A percentile compares a stretch with the other conserved stretches of the same genome.
Evolutionary conservation across 2,329 filamentous ascomycete genomes (phyloP).

Genomic region (Beauveria brongniartii): DNA sequence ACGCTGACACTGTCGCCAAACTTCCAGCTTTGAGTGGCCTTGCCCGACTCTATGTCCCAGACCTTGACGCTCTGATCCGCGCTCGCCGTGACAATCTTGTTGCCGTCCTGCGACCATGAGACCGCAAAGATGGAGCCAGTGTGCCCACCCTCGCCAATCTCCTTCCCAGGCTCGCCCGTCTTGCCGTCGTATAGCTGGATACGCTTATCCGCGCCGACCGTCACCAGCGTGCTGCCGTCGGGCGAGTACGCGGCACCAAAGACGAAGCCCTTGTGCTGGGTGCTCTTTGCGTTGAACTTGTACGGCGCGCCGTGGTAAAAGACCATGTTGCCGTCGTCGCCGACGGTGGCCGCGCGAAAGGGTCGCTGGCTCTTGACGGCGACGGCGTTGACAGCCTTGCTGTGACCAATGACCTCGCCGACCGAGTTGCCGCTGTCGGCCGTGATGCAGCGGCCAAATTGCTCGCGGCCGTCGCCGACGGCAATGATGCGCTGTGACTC

Average conservation of each 20-base stretch:
- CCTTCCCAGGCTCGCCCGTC: conserved; percentile 72
- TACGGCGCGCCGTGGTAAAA: conserved; percentile 94
- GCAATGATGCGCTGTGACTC: conserved; percentile 95
- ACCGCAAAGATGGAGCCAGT: conserved; percentile 89
- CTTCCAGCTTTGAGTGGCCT: conserved; percentile 72
- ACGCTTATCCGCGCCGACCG: conserved; percentile 82
- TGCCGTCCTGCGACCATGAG: conserved; percentile 83
- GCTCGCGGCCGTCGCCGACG: conserved; percentile 88
- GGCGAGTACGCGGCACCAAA: conserved; percentile 84
- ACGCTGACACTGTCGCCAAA: conserved; percentile 74
- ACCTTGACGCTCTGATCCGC: conserved; percentile 91
- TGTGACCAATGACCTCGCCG: conserved; percentile 88
- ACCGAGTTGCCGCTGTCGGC: conserved; percentile 94
- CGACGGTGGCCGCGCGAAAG: conserved; percentile 83
- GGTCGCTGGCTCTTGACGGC: conserved; percentile 84
- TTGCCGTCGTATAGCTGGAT: conserved; percentile 97
- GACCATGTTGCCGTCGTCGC: conserved; percentile 81
- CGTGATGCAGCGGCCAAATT: conserved; percentile 89
- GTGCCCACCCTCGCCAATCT: conserved; percentile 78
- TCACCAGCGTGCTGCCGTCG: conserved; percentile 73
- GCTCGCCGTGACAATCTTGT: conserved; percentile 79
- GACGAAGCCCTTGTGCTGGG: conserved; percentile 81
- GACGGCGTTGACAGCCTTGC: conserved; percentile 82
- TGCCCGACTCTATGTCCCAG: conserved; percentile 81
- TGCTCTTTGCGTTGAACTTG: conserved; percentile 83